phyloP scores from a whole-genome alignment of 257 asterid genomes.

The Solanum chilense region DNA sequence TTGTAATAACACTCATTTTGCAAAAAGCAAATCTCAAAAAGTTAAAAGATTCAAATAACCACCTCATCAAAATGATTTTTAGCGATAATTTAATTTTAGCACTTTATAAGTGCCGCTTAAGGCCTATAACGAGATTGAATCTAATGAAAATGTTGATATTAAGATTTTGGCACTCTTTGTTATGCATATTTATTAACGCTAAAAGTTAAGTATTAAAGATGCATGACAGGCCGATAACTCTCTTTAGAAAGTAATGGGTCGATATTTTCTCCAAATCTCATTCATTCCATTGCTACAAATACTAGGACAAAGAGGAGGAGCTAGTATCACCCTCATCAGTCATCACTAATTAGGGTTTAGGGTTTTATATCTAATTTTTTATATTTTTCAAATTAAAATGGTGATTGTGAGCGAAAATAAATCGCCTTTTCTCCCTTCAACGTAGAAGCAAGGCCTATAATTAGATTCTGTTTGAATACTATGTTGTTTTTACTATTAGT shows the following conservation, averaged over 20 bases:
- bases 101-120: background rate
- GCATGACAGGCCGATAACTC: background rate
- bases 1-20: background rate
- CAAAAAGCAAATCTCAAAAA: background rate
- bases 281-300: background rate
- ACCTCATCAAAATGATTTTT: background rate
- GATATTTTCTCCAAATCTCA: background rate
- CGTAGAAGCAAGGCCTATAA: background rate
- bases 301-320: background rate
- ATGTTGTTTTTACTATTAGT: background rate
- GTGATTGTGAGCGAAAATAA: background rate
- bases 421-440: background rate
- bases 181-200: background rate
- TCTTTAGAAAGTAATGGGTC: background rate
- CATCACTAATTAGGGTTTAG: background rate
- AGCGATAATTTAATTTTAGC: background rate
- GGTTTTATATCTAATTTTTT: too few species aligned
- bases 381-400: background rate
- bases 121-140: background rate
- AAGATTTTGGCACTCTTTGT: background rate
- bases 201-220: too few species aligned
- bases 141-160: background rate
- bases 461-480: background rate
- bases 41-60: background rate
- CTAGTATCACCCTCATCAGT: background rate